Conservation (phyloP, 192 early-diverging fungal species). For the Haplosporangium gracile region DNA sequence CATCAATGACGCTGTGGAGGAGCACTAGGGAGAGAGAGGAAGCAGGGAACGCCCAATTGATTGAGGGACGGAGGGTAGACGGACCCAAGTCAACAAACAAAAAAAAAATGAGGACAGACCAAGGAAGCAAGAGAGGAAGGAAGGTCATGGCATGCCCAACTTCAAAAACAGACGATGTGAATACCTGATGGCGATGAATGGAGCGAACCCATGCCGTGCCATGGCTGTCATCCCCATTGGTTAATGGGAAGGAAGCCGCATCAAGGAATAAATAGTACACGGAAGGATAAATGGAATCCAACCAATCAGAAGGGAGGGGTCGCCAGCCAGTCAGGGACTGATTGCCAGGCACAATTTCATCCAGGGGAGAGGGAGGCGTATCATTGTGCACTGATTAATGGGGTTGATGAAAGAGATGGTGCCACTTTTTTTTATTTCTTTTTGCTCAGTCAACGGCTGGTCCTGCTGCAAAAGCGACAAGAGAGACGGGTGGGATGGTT, state of each 20-base stretch:
- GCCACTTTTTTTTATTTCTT: not conserved
- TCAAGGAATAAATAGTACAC: not conserved
- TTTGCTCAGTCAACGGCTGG: not conserved
- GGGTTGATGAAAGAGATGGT: not conserved
- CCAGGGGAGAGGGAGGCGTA: not conserved
- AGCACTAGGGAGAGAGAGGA: not conserved
- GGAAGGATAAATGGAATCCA: not conserved
- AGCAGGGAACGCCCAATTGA: slow-evolving; percentile 10
- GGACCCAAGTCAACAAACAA: not conserved
- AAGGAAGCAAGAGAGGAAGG: not conserved
- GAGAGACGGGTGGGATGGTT: too few species aligned
- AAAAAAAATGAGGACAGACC: not conserved
- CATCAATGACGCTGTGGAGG: slow-evolving; percentile 3
- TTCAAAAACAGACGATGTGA: too few species aligned
- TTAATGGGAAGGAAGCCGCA: not conserved
- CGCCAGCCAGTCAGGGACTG: not conserved
- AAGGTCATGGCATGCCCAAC: not conserved
- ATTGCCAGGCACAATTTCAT: not conserved
- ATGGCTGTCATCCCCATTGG: too few species aligned
- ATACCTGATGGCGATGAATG: too few species aligned
- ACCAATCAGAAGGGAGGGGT: not conserved
- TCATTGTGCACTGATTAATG: not conserved
- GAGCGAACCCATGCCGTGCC: too few species aligned
- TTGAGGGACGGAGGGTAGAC: not conserved
- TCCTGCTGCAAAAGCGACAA: not conserved